A percentile compares a stretch with the other conserved stretches of the same genome.
Evolutionary conservation across 2,329 filamentous ascomycete genomes (phyloP).

Genomic region (Chrysoporthe puriensis): DNA sequence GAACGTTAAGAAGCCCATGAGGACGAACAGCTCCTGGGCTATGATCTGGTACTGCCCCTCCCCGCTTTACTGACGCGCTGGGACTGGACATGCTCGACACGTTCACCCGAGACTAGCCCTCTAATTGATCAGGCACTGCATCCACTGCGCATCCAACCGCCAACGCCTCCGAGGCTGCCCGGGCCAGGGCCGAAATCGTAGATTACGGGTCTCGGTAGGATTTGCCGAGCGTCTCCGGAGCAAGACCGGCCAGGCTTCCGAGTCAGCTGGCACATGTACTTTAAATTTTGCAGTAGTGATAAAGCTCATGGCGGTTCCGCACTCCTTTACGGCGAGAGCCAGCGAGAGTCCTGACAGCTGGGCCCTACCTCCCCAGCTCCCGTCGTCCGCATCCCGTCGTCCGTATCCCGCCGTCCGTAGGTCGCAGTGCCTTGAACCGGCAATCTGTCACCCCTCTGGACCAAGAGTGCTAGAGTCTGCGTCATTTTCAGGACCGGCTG

Average conservation of each 20-base stretch:
- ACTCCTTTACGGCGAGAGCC: neutral
- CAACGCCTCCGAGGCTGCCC: neutral
- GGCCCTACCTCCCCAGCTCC: neutral
- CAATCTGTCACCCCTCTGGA: neutral
- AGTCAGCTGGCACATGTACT: neutral
- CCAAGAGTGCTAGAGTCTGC: neutral
- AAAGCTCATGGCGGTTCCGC: too few relatives aligned
- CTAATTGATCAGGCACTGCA: too few relatives aligned
- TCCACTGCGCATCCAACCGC: neutral
- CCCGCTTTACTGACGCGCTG: too few relatives aligned
- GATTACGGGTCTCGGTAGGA: neutral
- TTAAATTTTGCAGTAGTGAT: neutral
- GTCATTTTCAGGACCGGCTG: neutral
- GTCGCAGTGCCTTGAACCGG: neutral
- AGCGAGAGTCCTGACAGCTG: neutral
- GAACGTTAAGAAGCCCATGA: too few relatives aligned
- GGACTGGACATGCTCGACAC: too few relatives aligned
- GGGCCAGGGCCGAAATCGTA: neutral
- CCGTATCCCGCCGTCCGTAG: neutral
- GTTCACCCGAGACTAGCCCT: too few relatives aligned
- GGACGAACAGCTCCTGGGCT: too few relatives aligned
- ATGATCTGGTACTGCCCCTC: too few relatives aligned
- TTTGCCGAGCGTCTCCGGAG: neutral
- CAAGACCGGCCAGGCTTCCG: neutral
- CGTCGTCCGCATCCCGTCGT: slow-evolving; percentile 2